Evolutionary conservation across 306 rosid genomes (phyloP), one percentile per base, ranked within the genome.

Genomic region (Senna siamea): DNA sequence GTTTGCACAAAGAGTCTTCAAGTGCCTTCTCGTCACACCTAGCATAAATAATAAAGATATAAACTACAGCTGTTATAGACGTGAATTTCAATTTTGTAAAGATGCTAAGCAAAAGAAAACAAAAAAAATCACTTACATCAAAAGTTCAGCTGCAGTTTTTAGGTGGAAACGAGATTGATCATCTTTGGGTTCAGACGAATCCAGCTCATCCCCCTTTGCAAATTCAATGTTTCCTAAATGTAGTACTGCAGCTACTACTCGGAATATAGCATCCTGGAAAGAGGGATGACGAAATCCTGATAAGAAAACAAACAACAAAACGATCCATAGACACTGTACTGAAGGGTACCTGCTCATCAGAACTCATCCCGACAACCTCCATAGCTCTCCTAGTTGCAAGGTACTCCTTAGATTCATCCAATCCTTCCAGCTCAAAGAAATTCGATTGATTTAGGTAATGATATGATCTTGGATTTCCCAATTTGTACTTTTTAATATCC

Each of bases 191-290:
- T 89, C 76, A 46, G 97, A 92, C 66, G 99, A 92, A 84, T 94
- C 99, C 13, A 23, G 5, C 40, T 85, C 98, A 18, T 11, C 38
- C 60, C 95, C 99, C 84, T 92, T 94, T 22, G 79, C 59, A 85
- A 94, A 94, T 77, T 92, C 96, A 66, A 92, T 76, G 55, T 94
- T 94, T 86, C 97, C 99, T 78, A 94, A 81, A 74, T 94, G 99
- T 63, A 94, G 96, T 74, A 94, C 74, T 75, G 96, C 99, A 47
- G 99, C 95, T 54, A 94, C 89, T 60, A 87, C 83, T 80, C 92
- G 88, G 68, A 94, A 94, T 78, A 94, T 92, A 68, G 96, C 96
- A 66, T 92, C 99, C 96, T 94, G 81, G 70, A 61, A 82, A 78
- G 77, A 70, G 28, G 48, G 64, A 73, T 34, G 59, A 12, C 23